A percentile compares a stretch with the other conserved stretches of the same genome.
Evolutionary conservation across 73 alveolate species (phyloP).

Genomic region (Blepharisma stoltei): DNA sequence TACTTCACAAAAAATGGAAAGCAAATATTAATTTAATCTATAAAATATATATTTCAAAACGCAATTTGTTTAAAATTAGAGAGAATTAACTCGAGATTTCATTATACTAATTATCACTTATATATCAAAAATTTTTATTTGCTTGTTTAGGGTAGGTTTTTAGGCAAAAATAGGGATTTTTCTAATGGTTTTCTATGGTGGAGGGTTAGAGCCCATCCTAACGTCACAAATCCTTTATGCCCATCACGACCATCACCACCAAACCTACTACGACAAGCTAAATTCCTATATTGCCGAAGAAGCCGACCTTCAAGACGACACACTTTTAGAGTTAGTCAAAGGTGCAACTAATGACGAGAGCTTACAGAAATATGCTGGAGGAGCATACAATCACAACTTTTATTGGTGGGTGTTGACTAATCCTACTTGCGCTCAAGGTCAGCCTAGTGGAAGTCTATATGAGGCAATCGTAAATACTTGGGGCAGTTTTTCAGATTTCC

Average conservation of each 20-base stretch:
- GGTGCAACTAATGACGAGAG: constrained; percentile 1
- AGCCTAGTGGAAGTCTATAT: constrained; percentile 8
- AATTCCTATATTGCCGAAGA: constrained; percentile 4
- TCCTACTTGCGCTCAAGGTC: background rate
- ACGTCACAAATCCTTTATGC: background rate
- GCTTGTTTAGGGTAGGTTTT: too few species aligned
- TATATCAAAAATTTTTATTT: too few species aligned
- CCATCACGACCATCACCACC: constrained; percentile 32
- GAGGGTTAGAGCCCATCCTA: background rate
- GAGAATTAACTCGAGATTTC: too few species aligned
- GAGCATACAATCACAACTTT: constrained; percentile 11
- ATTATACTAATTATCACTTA: too few species aligned
- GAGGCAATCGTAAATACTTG: background rate
- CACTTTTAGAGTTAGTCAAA: background rate
- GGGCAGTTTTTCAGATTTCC: constrained; percentile 24
- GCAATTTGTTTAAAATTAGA: too few species aligned
- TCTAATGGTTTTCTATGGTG: too few species aligned
- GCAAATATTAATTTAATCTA: too few species aligned
- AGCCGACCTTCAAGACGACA: constrained; percentile 16
- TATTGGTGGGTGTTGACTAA: constrained; percentile 10
- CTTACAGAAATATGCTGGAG: constrained; percentile 30
- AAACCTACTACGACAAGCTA: constrained; percentile 9
- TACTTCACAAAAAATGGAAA: too few species aligned
- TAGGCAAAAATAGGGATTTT: too few species aligned
- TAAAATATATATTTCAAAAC: too few species aligned